Evolutionary conservation across 2,329 filamentous ascomycete genomes (phyloP), one percentile per base, ranked within the genome.

Genomic region (Ophiostoma montium): DNA sequence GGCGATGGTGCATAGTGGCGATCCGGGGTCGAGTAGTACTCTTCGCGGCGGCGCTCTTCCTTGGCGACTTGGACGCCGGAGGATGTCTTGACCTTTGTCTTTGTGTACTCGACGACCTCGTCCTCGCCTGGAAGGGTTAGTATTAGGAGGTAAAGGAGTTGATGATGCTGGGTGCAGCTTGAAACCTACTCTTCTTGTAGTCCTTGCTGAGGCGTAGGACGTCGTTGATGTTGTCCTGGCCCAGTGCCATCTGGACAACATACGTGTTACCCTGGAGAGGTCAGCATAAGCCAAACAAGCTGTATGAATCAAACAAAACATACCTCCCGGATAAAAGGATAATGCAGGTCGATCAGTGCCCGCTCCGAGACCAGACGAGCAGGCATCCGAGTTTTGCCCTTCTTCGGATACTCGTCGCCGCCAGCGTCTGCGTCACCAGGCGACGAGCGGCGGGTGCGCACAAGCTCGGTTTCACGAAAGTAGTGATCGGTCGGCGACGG

Each of bases 151-250:
- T n/a, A 42, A 16, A 19, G 11, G 33, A 16, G 23, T 21, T 3
- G n/a, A n/a, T n/a, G n/a, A n/a, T n/a, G n/a, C n/a, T n/a, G n/a
- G n/a, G n/a, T n/a, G n/a, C n/a, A n/a, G n/a, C n/a, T n/a, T n/a
- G n/a, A n/a, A n/a, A 48, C 48, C 56, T 53, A 76, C 74, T 70
- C 60, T 75, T 74, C 60, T 75, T 80, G 65, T 86, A 88, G 31
- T 83, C 79, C 59, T 88, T 84, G 63, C 86, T 94, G 46, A 88
- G 70, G 58, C 79, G 82, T 58, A 95, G 84, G 41, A 95, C 73
- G 59, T 94, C 84, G 57, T 95, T 88, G 54, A 95, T 95, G 58
- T 95, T 87, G 16, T 90, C 80, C 58, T 94, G 89, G 15, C 86
- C 85, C 5, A 96, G 73, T 10, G 90, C 89, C 60, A 86, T 83